Evolutionary conservation across 129 eudicot genomes (phyloP).

Genomic region (Flaveria robusta): DNA sequence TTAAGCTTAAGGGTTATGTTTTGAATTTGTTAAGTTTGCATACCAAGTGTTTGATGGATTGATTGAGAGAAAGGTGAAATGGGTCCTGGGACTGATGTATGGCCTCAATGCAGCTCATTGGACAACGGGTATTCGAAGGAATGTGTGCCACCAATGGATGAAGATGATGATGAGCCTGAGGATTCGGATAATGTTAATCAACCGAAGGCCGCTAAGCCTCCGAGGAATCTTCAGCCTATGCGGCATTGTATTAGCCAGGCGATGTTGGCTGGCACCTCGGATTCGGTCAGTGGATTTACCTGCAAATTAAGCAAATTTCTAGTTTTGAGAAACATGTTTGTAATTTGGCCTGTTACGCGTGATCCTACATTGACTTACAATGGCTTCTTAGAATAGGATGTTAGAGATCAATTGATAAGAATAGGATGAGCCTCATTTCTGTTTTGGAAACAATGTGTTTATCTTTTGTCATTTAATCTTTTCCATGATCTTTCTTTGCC

Average conservation of each 20-base stretch:
- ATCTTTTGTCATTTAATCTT: too few species aligned
- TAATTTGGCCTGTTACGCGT: too few species aligned
- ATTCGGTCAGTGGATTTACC: conserved; percentile 36
- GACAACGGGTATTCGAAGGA: conserved; percentile 49
- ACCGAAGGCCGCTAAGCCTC: conserved; percentile 58
- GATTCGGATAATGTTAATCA: conserved; percentile 46
- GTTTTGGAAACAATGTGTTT: too few species aligned
- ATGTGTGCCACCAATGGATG: conserved; percentile 6
- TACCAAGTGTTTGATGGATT: conserved; percentile 31
- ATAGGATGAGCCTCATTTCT: too few species aligned
- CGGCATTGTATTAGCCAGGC: conserved; percentile 76
- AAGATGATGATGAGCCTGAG: conserved; percentile 45
- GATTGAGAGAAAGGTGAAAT: conserved; percentile 38
- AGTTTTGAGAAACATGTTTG: too few species aligned
- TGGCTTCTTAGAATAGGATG: neutral
- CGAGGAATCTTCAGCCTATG: conserved; percentile 51
- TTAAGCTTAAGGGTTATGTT: neutral
- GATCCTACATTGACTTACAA: neutral
- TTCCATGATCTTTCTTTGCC: too few species aligned
- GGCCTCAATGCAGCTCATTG: conserved; percentile 49
- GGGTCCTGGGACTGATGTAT: conserved; percentile 58
- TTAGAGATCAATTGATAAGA: too few species aligned
- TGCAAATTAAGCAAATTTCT: neutral
- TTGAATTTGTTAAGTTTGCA: conserved; percentile 15
- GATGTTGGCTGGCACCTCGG: conserved; percentile 49